These are phyloP conservation scores for Cucurbita ficifolia DNA, from an alignment of 306 rosid genomes.

Conservation along the genomic window DNA sequence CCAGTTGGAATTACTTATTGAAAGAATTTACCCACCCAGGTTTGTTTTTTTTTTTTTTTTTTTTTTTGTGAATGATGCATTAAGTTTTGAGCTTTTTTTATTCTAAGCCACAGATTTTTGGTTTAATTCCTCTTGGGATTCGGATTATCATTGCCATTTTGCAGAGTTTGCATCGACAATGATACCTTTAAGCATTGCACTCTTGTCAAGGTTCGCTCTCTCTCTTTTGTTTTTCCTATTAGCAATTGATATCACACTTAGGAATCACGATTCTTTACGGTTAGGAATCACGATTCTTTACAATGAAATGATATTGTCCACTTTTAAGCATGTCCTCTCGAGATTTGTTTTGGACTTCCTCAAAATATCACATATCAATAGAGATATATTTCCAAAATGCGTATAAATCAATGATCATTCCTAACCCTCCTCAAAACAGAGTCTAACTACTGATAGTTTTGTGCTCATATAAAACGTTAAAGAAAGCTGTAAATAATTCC, in stretches of 20 bases:
- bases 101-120: neutral
- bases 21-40: slow-evolving; percentile 90
- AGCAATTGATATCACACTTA: too few relatives aligned
- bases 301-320: too few relatives aligned
- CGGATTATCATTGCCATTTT: neutral
- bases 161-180: slow-evolving; percentile 82
- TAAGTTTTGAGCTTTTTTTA: neutral
- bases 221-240: neutral
- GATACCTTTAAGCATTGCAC: slow-evolving; percentile 58
- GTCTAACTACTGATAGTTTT: too few relatives aligned
- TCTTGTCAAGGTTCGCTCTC: slow-evolving; percentile 55
- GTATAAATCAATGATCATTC: too few relatives aligned
- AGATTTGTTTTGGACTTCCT: too few relatives aligned
- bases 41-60: neutral
- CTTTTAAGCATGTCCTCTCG: too few relatives aligned
- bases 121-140: neutral
- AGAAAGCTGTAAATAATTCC: neutral
- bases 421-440: too few relatives aligned
- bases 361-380: too few relatives aligned
- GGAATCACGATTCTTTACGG: too few relatives aligned
- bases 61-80: neutral
- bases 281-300: too few relatives aligned
- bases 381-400: too few relatives aligned
- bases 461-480: too few relatives aligned
- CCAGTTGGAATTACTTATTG: slow-evolving; percentile 57